A percentile compares a stretch with the other conserved stretches of the same genome.
Evolutionary conservation across 2,329 filamentous ascomycete species (phyloP).

Genomic region (Onygena corvina): DNA sequence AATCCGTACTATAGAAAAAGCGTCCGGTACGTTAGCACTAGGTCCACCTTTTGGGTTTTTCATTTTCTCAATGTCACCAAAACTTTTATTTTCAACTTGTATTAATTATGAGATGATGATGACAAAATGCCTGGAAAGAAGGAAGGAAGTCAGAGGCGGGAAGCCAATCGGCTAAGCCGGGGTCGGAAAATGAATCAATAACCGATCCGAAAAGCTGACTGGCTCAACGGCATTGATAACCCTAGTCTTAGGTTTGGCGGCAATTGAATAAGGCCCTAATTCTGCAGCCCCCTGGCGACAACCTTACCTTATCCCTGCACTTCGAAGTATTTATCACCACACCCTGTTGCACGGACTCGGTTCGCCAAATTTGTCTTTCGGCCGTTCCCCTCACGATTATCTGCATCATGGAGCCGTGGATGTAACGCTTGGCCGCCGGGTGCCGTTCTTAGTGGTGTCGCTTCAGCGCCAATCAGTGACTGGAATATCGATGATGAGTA

Average conservation of each 20-base stretch:
- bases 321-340: too few species aligned
- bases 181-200: slow-evolving; percentile 1
- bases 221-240: neutral
- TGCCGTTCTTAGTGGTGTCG: too few species aligned
- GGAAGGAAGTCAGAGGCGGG: neutral
- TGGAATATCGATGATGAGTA: neutral
- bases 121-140: neutral
- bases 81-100: slow-evolving; percentile 4
- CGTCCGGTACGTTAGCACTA: neutral
- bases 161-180: slow-evolving; percentile 1
- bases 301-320: neutral
- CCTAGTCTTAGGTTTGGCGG: neutral
- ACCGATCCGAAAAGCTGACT: slow-evolving; percentile 1
- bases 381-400: neutral
- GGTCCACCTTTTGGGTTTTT: neutral
- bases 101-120: neutral
- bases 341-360: slow-evolving; percentile 5
- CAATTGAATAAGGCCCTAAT: slow-evolving; percentile 3
- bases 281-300: slow-evolving; percentile 5
- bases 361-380: neutral
- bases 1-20: too few species aligned
- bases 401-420: neutral
- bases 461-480: neutral
- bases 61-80: neutral
- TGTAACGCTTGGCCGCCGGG: neutral